phyloP scores from a whole-genome alignment of 495 filamentous ascomycete species.

The Penicillium cataractarum region DNA sequence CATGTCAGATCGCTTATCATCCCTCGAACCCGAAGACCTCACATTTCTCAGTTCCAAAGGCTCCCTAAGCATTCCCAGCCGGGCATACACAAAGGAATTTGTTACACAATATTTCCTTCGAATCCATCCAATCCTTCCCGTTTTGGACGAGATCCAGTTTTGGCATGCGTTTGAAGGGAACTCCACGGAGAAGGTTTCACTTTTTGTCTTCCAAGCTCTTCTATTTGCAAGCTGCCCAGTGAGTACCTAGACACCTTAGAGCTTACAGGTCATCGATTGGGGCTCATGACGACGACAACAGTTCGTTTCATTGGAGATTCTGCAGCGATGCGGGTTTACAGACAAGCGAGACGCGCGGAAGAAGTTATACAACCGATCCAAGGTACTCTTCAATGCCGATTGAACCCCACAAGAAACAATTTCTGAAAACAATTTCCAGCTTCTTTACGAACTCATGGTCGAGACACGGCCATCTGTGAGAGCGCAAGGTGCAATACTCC shows the following conservation, averaged over 20 bases:
- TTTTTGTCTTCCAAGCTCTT: constrained; percentile 54
- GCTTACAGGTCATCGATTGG: neutral
- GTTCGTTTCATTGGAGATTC: constrained; percentile 45
- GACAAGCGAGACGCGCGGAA: constrained; percentile 47
- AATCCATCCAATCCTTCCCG: constrained; percentile 50
- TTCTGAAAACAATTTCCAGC: neutral
- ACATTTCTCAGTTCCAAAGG: constrained; percentile 47
- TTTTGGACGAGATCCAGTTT: constrained; percentile 52
- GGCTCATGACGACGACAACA: constrained; percentile 8
- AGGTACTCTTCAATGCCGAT: constrained; percentile 22
- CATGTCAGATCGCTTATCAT: constrained; percentile 33
- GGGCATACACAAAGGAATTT: constrained; percentile 45
- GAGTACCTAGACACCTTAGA: constrained; percentile 12
- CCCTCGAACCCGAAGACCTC: constrained; percentile 47
- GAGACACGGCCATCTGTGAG: constrained; percentile 36
- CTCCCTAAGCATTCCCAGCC: constrained; percentile 45
- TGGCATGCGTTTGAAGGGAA: constrained; percentile 43
- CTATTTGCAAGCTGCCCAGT: constrained; percentile 52
- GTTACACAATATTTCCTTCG: constrained; percentile 51
- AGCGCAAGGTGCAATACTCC: constrained; percentile 48
- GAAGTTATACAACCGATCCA: constrained; percentile 47
- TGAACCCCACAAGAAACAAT: neutral
- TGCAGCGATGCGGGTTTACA: constrained; percentile 47
- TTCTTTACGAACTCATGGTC: constrained; percentile 25
- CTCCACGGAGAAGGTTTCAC: constrained; percentile 36